Base-by-base conservation (phyloP, 305 asterid genomes). In the Fraxinus baroniana region DNA sequence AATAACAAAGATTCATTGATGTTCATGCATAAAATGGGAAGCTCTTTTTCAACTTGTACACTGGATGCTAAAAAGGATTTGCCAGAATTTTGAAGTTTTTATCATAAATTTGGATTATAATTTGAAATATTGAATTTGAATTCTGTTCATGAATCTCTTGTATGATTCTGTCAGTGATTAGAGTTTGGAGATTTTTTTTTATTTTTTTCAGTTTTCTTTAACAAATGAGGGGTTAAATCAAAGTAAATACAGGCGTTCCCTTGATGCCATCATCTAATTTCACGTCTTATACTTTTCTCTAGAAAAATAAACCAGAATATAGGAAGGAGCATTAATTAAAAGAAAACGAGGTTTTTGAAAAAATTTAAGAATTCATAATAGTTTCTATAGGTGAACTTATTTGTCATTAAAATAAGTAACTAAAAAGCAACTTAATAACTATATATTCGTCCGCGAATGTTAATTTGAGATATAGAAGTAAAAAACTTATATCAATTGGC, bases 51-150 rank as follows among this genome's bases (percentile, higher is more conserved):
- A 20, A 74, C 85, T 22, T 72, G 84, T 12, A 71, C 84, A 35
- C 30, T 85, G 64, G 88, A 81, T 20, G 77, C 74, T 71, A 77
- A 82, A 83, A 84, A 71, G 33, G 87, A 86, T 55, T 68, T 88
- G 30, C 85, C 85, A 22, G 83, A 86, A 2, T 75, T 78, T 84
- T 86, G 80, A 86, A n/a, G 88, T 17, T 35, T 36, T 74, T 30
- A 74, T 37, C 13, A 15, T 44, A 44, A 12, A 12, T 44, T 44
- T 3, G n/a, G n/a, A 44, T 44, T 49, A 46, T 46, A 46, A 46
- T 46, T 46, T 12, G 3, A 12, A 46, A 13, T 13, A 46, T 3
- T 3, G 57, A 46, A 13, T 74, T 74, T 71, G 7, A 39, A 74
- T 76, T 10, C 13, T 8, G 12, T 20, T 74, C 62, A 74, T 37